Base-by-base conservation (phyloP, 192 early-diverging fungal genomes). In the Backusella mclennaniae region DNA sequence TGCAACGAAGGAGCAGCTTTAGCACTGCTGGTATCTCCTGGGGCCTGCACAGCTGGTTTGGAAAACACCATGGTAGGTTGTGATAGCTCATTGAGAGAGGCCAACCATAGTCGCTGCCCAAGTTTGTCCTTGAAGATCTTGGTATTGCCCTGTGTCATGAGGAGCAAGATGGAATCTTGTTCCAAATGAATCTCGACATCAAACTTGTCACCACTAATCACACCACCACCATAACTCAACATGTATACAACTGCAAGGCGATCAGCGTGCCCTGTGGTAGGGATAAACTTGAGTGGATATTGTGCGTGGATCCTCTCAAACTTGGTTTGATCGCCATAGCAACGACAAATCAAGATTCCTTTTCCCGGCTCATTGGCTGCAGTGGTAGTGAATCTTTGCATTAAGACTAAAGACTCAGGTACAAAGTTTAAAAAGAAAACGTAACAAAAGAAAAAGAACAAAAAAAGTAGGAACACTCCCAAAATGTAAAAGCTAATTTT, bases 91-190 rank as follows among this genome's bases (percentile, higher is more conserved):
- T 23, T 67, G 21, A 75, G 38, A 52, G 44, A 67, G 6, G 71
- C 71, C 36, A 69, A 67, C 73, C 46, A 70, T 63, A 79, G 78
- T 38, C 79, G 78, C n/a, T 84, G 80, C 4, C 79, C 78, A 4
- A 74, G 42, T 3, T 87, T 85, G 69, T 84, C 75, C 71, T 91
- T 90, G 80, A 87, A 97, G 17, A 97, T 92, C 77, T 96, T 96
- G 66, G 95, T 96, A 36, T 89, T 91, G 6, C 92, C 94, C 78
- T 95, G 94, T 1, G 95, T 95, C 35, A 95, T 79, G 15, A 97
- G 76, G 17, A 92, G 66, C 17, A 97, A 80, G 11, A 83, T 85
- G 4, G 86, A 82, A 11, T 86, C 82, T 1, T 79, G 49, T 8
- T 84, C 83, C 0, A 93, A 80, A 9, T 82, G 73, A 0, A 93